phyloP scores from a whole-genome alignment of 768 basidiomycete species.

The Pilatotrama ljubarskyi region DNA sequence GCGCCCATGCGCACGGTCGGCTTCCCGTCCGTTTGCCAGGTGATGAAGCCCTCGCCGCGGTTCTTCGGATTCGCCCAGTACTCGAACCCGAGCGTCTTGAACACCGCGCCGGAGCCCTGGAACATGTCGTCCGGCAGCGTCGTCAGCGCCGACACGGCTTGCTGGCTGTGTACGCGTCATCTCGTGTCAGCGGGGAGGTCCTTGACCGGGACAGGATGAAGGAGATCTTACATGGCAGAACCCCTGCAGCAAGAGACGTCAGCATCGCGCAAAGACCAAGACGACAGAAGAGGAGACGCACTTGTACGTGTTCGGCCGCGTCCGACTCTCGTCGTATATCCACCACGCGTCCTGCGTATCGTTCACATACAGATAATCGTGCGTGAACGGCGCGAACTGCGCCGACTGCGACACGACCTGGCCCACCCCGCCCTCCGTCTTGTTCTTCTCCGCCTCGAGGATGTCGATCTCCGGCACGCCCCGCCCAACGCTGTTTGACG shows the following conservation, averaged over 20 bases:
- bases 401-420: slow-evolving; percentile 72
- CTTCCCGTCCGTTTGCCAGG: slow-evolving; percentile 68
- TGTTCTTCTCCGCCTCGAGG: slow-evolving; percentile 73
- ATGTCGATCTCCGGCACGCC: slow-evolving; percentile 84
- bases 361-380: slow-evolving; percentile 43
- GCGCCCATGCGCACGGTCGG: slow-evolving; percentile 56
- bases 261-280: not conserved
- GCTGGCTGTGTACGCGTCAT: slow-evolving; percentile 37
- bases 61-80: slow-evolving; percentile 65
- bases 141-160: slow-evolving; percentile 49
- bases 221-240: slow-evolving; percentile 45
- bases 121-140: slow-evolving; percentile 54
- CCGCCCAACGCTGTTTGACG: slow-evolving; percentile 51
- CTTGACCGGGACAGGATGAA: not conserved
- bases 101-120: slow-evolving; percentile 55
- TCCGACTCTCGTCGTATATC: slow-evolving; percentile 37
- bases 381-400: slow-evolving; percentile 66
- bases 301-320: slow-evolving; percentile 38
- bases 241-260: slow-evolving; percentile 35
- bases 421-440: slow-evolving; percentile 39
- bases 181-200: not conserved
- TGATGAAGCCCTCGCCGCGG: slow-evolving; percentile 60
- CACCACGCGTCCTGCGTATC: slow-evolving; percentile 35
- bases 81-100: slow-evolving; percentile 66
- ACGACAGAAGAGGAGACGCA: slow-evolving; percentile 18